These are phyloP conservation scores for Fusarium sp. DNA, from an alignment of 2,329 filamentous ascomycete species.

Conservation along the genomic window DNA sequence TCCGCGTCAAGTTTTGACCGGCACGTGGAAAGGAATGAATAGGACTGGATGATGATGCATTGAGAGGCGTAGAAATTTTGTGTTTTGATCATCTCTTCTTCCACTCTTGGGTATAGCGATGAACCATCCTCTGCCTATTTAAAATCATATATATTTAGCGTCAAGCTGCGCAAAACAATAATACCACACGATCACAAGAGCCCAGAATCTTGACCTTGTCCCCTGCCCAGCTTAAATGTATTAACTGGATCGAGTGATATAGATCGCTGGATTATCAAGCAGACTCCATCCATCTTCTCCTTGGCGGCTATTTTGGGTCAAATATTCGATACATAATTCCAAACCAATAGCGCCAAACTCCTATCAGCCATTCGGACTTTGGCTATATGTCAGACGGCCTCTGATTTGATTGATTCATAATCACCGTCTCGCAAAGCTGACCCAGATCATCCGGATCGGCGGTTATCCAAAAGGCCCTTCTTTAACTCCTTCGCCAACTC, in stretches of 20 bases:
- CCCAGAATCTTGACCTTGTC: background rate
- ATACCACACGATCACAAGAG: background rate
- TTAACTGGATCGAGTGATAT: background rate
- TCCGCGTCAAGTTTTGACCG: constrained; percentile 36
- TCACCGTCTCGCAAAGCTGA: constrained; percentile 15
- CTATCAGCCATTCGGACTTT: constrained; percentile 2
- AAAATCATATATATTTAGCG: constrained; percentile 23
- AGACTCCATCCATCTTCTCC: background rate
- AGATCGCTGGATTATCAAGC: constrained; percentile 24
- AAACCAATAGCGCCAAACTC: constrained; percentile 2
- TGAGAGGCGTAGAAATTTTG: constrained; percentile 36
- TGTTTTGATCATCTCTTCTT: constrained; percentile 19
- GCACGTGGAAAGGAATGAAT: constrained; percentile 26
- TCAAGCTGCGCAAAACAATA: constrained; percentile 28
- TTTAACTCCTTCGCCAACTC: constrained; percentile 13
- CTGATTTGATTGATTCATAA: constrained; percentile 26
- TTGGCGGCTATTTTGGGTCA: constrained; percentile 7
- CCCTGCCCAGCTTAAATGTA: background rate
- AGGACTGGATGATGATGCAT: constrained; percentile 35
- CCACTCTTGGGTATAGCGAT: constrained; percentile 23
- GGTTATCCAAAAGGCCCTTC: background rate
- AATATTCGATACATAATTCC: background rate
- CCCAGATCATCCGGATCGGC: constrained; percentile 13
- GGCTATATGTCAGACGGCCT: constrained; percentile 11
- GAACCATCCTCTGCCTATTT: constrained; percentile 32